Base-by-base conservation (phyloP, 139 green algal genomes). In the Picochlorum costavermella region DNA sequence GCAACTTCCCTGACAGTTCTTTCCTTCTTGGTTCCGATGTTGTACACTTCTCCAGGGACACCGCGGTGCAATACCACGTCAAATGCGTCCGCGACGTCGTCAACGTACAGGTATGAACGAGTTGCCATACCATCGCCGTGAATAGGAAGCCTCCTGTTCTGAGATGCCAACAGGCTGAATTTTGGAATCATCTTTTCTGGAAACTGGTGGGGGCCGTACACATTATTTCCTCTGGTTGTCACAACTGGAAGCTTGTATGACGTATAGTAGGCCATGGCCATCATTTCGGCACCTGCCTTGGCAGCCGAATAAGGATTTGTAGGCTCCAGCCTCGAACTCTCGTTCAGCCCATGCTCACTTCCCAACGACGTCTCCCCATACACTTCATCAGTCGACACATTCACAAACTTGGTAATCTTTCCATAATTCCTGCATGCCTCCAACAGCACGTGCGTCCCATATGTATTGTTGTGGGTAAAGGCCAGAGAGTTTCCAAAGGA, bases 221-320 rank as follows among this genome's bases (percentile, higher is more conserved):
- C 94, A 75, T 99, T 99, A 85, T 98, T 98, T 33, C 91, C 90
- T 20, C 94, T 83, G 0, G 94, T 97, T 63, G 92, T 95, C 70
- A 99, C 95, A 65, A 87, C 84, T 20, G 90, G 90, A 75, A 96
- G 76, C 63, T 78, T 76, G 62, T 86, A 98, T 16, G 82, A 93
- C 30, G 73, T 82, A 60, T 79, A 73, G 70, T 97, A 97, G 1
- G 89, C 87, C 56, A 84, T 90, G 28, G 86, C 87, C 75, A 99
- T 86, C 85, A 99, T 96, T 80, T 99, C 94, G 17, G 94, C 94
- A 29, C 90, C 94, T n/a, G 89, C 89, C 80, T 95, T 98, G 63
- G 90, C 93, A 4, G 93, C 94, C 3, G 90, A 93, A 76, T 98
- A 98, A 8, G 93, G 93, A 77, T 98, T 98, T 53, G 93, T 98